Percentiles rank a stretch among this genome's conserved stretches.
Conservation (phyloP, 225 moss, liverwort and hornwort genomes). For the Marchantia paleacea region DNA sequence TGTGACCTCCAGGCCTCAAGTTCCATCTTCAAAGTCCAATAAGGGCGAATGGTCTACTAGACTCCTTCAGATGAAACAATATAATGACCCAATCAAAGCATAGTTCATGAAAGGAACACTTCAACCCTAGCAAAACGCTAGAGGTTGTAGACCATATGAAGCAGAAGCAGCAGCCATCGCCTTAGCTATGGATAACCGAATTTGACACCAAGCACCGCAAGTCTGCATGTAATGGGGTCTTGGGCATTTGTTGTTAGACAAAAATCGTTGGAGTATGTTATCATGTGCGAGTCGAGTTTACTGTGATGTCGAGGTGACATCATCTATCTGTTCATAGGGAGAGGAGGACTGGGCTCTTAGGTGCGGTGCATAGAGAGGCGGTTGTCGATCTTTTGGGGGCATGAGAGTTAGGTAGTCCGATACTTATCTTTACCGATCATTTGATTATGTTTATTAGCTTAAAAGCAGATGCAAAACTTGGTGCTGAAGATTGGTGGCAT, state of each 20-base stretch:
- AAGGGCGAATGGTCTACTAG: too few relatives aligned
- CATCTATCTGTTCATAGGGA: neutral
- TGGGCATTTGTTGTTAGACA: neutral
- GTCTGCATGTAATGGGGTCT: neutral
- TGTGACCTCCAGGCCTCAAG: neutral
- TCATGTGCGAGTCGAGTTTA: neutral
- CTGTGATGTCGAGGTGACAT: neutral
- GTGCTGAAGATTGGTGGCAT: neutral
- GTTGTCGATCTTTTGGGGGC: neutral
- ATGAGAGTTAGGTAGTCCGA: neutral
- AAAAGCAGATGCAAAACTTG: neutral
- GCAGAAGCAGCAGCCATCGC: neutral
- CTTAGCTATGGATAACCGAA: neutral
- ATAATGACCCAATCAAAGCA: too few relatives aligned
- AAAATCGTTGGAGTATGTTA: neutral
- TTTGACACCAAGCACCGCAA: neutral
- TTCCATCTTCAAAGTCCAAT: neutral
- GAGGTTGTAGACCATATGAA: neutral
- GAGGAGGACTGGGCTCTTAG: neutral
- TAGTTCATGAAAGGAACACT: too few relatives aligned
- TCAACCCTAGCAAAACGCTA: neutral
- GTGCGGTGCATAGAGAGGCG: neutral
- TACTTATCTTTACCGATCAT: neutral
- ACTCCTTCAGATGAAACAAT: too few relatives aligned
- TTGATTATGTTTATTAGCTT: neutral